Evolutionary conservation across 2,329 filamentous ascomycete genomes (phyloP), one percentile per base, ranked within the genome.

Genomic region (Plenodomus biglobosus): DNA sequence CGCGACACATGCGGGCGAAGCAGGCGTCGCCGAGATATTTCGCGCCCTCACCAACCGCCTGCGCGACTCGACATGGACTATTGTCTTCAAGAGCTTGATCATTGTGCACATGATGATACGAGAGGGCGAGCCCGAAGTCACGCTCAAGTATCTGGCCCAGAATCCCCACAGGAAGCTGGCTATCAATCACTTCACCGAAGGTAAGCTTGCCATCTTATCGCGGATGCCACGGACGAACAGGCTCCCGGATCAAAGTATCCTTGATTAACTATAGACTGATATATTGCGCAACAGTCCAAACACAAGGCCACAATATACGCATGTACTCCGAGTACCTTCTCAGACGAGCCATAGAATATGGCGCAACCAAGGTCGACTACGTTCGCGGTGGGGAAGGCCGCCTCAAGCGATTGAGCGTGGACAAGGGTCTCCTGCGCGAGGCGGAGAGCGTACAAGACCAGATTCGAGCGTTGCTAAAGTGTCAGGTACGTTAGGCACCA

Each of bases 61-160:
- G 59, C 87, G 91, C 70, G 94, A 99, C 72, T 92, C 92, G 60
- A 96, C 94, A 79, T 99, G 94, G 94, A 99, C 94, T n/a, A 91
- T 97, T 48, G 92, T 96, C 57, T 96, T 96, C 85, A 99, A 99
- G 78, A 87, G 90, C 63, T 79, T 99, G 59, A 96, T 97, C 64
- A 94, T 95, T 40, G 85, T 95, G 39, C 94, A 99, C 72, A 78
- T 97, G 53, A 97, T 99, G 94, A 94, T 99, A 69, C 85, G 94
- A 60, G 94, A 99, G 76, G 94, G 94, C 44, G 87, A 92, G 56
- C 85, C 87, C 27, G 90, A 97, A 70, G 88, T 91, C 40, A 96
- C 94, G 2, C 79, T 99, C 58, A 82, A 85, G 53, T 96, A 90
- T 65, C 82, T 99, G 27, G 82, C 92, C 37, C 86, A 88, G 59